A percentile compares a stretch with the other conserved stretches of the same genome.
Evolutionary conservation across 805 yeast genomes (phyloP).

Genomic region (Yarrowia divulgata): DNA sequence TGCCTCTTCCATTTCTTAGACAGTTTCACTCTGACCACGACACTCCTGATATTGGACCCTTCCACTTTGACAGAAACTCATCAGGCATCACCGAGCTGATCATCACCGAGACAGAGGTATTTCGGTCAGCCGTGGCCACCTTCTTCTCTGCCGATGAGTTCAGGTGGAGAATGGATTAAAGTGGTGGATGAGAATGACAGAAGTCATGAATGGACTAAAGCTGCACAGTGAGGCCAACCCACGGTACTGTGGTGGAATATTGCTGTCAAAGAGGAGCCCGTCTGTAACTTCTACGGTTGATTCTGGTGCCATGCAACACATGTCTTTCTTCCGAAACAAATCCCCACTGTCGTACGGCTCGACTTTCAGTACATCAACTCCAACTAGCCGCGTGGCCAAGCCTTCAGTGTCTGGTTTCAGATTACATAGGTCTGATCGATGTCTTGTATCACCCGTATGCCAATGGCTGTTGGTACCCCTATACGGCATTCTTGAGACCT

Average conservation of each 20-base stretch:
- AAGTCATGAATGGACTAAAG: too few relatives aligned
- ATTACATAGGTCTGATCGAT: background rate
- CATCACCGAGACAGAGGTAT: conserved; percentile 82
- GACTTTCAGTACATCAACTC: background rate
- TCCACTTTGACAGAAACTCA: conserved; percentile 52
- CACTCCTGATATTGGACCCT: conserved; percentile 12
- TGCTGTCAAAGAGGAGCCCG: too few relatives aligned
- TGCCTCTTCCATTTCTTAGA: too few relatives aligned
- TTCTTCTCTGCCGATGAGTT: conserved; percentile 55
- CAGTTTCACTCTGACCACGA: background rate
- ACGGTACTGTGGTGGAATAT: too few relatives aligned
- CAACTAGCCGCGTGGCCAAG: background rate
- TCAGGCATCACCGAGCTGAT: conserved; percentile 66
- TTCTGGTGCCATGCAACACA: background rate
- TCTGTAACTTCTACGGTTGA: too few relatives aligned
- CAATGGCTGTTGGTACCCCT: too few relatives aligned
- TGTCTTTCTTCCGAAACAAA: conserved; percentile 9
- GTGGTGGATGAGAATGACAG: too few relatives aligned
- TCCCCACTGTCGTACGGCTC: background rate
- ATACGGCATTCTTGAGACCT: too few relatives aligned
- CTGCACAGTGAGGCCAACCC: too few relatives aligned
- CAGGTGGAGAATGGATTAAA: too few relatives aligned
- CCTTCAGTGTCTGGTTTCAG: conserved; percentile 8
- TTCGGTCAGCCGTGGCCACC: conserved; percentile 68
- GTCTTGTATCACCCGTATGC: conserved; percentile 19